These are phyloP conservation scores for Candida endomychidarum DNA, from an alignment of 805 yeast species.

Conservation along the genomic window DNA sequence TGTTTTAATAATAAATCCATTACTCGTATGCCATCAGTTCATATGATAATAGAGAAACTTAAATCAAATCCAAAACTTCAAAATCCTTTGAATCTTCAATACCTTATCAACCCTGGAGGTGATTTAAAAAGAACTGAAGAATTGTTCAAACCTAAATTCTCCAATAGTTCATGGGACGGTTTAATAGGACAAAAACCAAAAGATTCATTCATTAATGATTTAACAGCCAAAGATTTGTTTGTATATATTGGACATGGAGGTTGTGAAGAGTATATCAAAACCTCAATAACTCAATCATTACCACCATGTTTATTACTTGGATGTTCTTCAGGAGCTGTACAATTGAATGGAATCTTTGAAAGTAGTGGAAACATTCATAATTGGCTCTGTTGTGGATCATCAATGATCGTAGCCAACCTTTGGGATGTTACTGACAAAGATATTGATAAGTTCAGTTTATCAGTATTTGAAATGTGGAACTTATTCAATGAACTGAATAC, in stretches of 20 bases:
- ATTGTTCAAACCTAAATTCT: slow-evolving; percentile 31
- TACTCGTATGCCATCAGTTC: slow-evolving; percentile 71
- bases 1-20: slow-evolving; percentile 54
- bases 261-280: slow-evolving; percentile 78
- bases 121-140: slow-evolving; percentile 71
- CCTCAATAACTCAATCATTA: slow-evolving; percentile 46
- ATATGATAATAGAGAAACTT: slow-evolving; percentile 41
- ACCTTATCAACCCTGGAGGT: slow-evolving; percentile 78
- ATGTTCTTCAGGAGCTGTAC: slow-evolving; percentile 80
- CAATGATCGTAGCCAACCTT: slow-evolving; percentile 77
- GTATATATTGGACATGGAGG: slow-evolving; percentile 95
- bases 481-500: slow-evolving; percentile 30
- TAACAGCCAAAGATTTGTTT: slow-evolving; percentile 42
- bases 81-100: slow-evolving; percentile 20
- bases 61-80: slow-evolving; percentile 4
- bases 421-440: slow-evolving; percentile 99
- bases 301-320: slow-evolving; percentile 78
- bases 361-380: slow-evolving; percentile 76
- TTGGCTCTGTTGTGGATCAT: slow-evolving; percentile 78
- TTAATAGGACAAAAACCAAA: slow-evolving; percentile 53
- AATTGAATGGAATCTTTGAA: slow-evolving; percentile 57
- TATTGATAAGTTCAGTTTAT: slow-evolving; percentile 72
- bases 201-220: slow-evolving; percentile 31
- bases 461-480: slow-evolving; percentile 68
- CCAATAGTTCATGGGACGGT: slow-evolving; percentile 36